phyloP scores from a whole-genome alignment of 225 moss, liverwort and hornwort genomes.

The Thuidium tamariscinum region DNA sequence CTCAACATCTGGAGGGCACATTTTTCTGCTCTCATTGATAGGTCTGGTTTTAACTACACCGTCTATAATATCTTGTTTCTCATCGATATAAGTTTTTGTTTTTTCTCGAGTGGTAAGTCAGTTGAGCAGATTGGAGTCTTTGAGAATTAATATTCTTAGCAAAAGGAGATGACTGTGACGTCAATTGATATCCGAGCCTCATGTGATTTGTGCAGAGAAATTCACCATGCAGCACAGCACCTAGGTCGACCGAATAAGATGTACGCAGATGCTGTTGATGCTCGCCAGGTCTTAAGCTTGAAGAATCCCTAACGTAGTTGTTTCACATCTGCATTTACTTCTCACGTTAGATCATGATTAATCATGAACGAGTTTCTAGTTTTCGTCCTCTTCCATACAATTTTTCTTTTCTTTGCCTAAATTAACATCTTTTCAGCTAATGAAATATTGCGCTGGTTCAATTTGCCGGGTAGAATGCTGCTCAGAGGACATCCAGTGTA shows the following conservation, averaged over 20 bases:
- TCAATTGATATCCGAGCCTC: not conserved
- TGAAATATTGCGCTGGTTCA: not conserved
- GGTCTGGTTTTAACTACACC: slow-evolving; percentile 20
- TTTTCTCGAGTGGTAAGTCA: not conserved
- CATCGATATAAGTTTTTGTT: not conserved
- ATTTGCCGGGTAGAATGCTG: not conserved
- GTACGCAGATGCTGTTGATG: slow-evolving; percentile 89
- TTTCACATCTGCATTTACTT: not conserved
- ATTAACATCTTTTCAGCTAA: not conserved
- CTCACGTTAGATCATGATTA: not conserved
- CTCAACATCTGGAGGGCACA: slow-evolving; percentile 95
- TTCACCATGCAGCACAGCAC: slow-evolving; percentile 88
- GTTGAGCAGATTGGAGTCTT: not conserved
- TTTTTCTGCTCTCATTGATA: slow-evolving; percentile 97
- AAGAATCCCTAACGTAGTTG: not conserved
- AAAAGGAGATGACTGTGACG: not conserved
- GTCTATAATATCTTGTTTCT: not conserved
- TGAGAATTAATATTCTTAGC: not conserved
- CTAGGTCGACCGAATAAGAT: slow-evolving; percentile 87
- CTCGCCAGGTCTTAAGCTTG: slow-evolving; percentile 68
- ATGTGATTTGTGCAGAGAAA: slow-evolving; percentile 51
- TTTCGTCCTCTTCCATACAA: not conserved
- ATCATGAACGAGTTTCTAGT: not conserved
- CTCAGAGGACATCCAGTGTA: not conserved
- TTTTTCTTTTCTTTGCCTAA: not conserved